Base-by-base conservation (phyloP, 208 protist species). In the Leishmania braziliensis region DNA sequence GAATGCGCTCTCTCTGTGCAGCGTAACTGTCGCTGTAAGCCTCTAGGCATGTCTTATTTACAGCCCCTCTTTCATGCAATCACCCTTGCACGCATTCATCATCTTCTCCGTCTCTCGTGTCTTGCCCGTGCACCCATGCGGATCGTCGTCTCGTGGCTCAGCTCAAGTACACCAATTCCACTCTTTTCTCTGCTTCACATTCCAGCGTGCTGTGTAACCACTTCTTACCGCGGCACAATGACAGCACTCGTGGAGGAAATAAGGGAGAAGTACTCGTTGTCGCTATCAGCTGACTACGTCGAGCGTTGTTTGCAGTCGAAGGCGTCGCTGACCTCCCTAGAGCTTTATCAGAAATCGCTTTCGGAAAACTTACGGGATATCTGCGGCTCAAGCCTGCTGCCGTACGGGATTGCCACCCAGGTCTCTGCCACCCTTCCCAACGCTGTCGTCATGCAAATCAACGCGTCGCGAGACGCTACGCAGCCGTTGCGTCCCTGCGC, bases 401-500 rank as follows among this genome's bases (percentile, higher is more conserved):
- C 92, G 33, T 92, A 88, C 78, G 89, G 86, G 12, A 84, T 92
- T 8, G 82, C 86, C 0, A 88, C 89, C 0, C 92, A 95, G 73
- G 65, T 80, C 1, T 81, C 60, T 70, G 84, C 85, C 3, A 85
- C 81, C 1, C 43, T 97, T 66, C 82, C 89, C 16, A 84, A 65
- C 39, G 36, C 85, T n/a, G 83, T 94, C 5, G 89, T 97, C 43
- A 78, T 96, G 72, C 94, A 97, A 79, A 90, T 96, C n/a, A 88
- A 76, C 58, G 90, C 73, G 8, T 93, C 92, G 3, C 86, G 94
- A 16, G 94, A 97, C 71, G 90, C 89, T 3, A 97, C 92, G 51
- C 94, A 97, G 84, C 91, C 94, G 3, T 83, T 97, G 70, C 79
- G 90, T 16, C 93, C 92, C n/a, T 94, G 86, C 69, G 89, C 90